A percentile compares a stretch with the other conserved stretches of the same genome.
Evolutionary conservation across 306 rosid genomes (phyloP).

Genomic region (Calophaca sinica): DNA sequence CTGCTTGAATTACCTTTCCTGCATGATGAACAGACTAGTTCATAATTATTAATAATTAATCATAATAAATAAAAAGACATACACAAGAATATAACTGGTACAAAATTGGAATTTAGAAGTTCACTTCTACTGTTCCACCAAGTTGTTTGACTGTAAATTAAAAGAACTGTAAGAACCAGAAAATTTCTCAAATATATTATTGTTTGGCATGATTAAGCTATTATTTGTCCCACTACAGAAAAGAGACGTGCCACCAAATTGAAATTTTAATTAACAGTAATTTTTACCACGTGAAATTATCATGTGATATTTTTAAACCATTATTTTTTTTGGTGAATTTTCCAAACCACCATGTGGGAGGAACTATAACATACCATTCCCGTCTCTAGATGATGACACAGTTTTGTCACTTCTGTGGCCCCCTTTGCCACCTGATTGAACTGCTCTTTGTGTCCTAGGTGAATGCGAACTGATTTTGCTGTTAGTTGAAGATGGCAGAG

Average conservation of each 20-base stretch:
- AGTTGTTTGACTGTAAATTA: neutral
- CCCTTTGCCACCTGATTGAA: conserved; percentile 77
- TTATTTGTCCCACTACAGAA: too few relatives aligned
- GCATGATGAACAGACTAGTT: conserved; percentile 47
- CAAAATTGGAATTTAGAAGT: conserved; percentile 14
- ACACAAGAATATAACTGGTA: neutral
- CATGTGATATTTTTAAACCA: too few relatives aligned
- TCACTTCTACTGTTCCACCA: conserved; percentile 26
- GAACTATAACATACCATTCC: conserved; percentile 68
- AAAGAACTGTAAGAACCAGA: neutral
- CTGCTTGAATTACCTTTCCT: conserved; percentile 88
- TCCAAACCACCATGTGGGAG: conserved; percentile 23
- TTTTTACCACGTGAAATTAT: too few relatives aligned
- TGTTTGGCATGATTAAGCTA: too few relatives aligned
- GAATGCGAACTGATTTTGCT: conserved; percentile 89
- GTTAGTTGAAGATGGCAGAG: conserved; percentile 79
- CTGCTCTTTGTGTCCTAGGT: conserved; percentile 84
- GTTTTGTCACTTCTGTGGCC: conserved; percentile 65
- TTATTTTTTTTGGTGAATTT: neutral
- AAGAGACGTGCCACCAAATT: too few relatives aligned
- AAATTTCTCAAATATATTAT: too few relatives aligned
- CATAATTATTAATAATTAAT: conserved; percentile 32
- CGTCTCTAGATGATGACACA: conserved; percentile 66
- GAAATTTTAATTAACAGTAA: too few relatives aligned
- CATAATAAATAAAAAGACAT: conserved; percentile 9